Percentiles rank a stretch among this genome's conserved stretches.
Conservation (phyloP, 225 moss, liverwort and hornwort genomes). For the Sphagnum tenellum region DNA sequence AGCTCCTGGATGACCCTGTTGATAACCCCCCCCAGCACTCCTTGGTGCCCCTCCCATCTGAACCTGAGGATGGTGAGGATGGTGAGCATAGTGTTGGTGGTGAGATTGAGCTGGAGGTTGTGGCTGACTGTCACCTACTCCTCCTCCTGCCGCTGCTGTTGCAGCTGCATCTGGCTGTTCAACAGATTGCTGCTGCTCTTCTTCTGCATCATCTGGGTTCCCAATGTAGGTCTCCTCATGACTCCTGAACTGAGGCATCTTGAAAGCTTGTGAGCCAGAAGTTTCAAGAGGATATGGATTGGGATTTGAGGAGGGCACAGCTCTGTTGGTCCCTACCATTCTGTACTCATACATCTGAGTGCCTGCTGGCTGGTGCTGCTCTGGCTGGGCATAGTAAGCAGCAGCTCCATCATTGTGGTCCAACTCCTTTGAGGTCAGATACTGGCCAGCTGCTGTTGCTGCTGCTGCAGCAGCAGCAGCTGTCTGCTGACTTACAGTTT, state of each 20-base stretch:
- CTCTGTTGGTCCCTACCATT: conserved; percentile 34
- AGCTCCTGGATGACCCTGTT: conserved; percentile 24
- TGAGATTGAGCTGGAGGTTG: conserved; percentile 21
- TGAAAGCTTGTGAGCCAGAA: conserved; percentile 34
- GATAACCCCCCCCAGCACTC: conserved; percentile 45
- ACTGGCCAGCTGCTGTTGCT: conserved; percentile 82
- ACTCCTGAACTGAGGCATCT: conserved; percentile 60
- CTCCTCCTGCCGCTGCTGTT: conserved; percentile 13
- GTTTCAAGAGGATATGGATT: conserved; percentile 54
- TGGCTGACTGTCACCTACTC: conserved; percentile 2
- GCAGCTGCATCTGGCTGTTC: conserved; percentile 19
- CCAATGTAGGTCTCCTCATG: conserved; percentile 24
- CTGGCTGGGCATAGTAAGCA: conserved; percentile 27
- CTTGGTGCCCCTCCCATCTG: conserved; percentile 16
- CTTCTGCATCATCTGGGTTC: conserved; percentile 15
- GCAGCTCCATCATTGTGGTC: conserved; percentile 21
- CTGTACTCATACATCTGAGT: conserved; percentile 33
- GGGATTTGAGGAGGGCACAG: conserved; percentile 33
- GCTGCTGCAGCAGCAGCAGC: conserved; percentile 88
- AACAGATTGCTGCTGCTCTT: conserved; percentile 15
- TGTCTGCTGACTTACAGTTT: conserved; percentile 89
- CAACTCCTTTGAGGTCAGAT: conserved; percentile 45
- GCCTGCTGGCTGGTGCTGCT: conserved; percentile 26
- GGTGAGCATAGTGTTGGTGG: conserved; percentile 19
- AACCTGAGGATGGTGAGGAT: conserved; percentile 21